A percentile compares a stretch with the other conserved stretches of the same genome.
Conservation (phyloP, 805 yeast species). For the Dipodascus albidus region DNA sequence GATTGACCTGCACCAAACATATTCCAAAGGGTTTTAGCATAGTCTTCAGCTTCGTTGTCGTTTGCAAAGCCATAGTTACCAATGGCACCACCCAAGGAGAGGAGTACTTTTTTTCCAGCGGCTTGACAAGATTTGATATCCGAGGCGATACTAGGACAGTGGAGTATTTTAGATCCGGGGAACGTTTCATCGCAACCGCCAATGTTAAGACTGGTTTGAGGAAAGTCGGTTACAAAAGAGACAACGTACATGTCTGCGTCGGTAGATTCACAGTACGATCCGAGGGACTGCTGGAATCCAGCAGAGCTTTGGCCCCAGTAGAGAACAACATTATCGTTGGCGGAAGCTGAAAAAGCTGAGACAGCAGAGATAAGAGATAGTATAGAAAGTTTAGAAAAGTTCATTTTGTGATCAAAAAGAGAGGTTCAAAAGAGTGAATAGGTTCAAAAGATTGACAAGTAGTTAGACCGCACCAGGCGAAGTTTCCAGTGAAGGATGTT, state of each 20-base stretch:
- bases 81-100: constrained; percentile 69
- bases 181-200: constrained; percentile 24
- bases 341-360: constrained; percentile 16
- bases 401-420: background rate
- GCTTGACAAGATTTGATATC: constrained; percentile 70
- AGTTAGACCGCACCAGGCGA: background rate
- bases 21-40: constrained; percentile 46
- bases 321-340: constrained; percentile 51
- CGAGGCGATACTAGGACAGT: constrained; percentile 38
- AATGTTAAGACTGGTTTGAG: constrained; percentile 15
- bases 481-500: background rate
- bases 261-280: constrained; percentile 53
- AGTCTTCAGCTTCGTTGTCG: constrained; percentile 44
- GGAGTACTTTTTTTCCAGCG: constrained; percentile 62
- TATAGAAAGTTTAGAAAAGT: background rate
- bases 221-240: constrained; percentile 55
- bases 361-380: background rate
- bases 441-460: background rate
- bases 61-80: constrained; percentile 43
- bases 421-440: background rate
- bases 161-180: constrained; percentile 30
- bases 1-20: constrained; percentile 40
- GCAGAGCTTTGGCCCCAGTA: constrained; percentile 83
- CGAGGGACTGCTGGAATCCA: constrained; percentile 37
- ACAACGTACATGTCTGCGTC: constrained; percentile 52